Evolutionary conservation across 495 filamentous ascomycete genomes (phyloP).

Genomic region (Chaetomidium leptoderma): DNA sequence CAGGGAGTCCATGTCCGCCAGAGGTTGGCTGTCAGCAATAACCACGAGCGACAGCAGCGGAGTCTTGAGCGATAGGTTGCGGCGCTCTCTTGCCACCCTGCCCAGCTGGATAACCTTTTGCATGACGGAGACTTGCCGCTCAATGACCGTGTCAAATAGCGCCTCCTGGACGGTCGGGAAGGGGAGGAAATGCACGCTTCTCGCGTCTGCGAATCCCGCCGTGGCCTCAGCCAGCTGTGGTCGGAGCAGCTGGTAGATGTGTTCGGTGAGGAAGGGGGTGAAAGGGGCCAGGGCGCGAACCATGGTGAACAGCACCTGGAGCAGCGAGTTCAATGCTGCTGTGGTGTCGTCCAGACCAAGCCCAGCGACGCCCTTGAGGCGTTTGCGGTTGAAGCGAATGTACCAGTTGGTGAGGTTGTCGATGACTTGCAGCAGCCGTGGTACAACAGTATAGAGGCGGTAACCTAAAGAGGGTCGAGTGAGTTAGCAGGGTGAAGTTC

Average conservation of each 20-base stretch:
- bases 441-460: slow-evolving; percentile 4
- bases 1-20: slow-evolving; percentile 80
- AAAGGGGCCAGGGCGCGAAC: slow-evolving; percentile 83
- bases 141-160: slow-evolving; percentile 77
- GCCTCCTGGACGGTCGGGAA: slow-evolving; percentile 79
- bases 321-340: slow-evolving; percentile 83
- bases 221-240: slow-evolving; percentile 55
- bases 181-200: slow-evolving; percentile 81
- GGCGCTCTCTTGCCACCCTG: slow-evolving; percentile 75
- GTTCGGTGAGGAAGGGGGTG: slow-evolving; percentile 86
- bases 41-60: slow-evolving; percentile 80
- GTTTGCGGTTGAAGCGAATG: slow-evolving; percentile 10
- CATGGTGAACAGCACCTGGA: slow-evolving; percentile 83
- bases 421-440: background rate
- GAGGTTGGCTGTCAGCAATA: slow-evolving; percentile 72
- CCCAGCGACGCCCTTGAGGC: background rate
- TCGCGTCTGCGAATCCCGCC: slow-evolving; percentile 59
- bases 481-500: background rate
- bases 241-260: slow-evolving; percentile 77
- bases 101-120: slow-evolving; percentile 83
- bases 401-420: slow-evolving; percentile 11
- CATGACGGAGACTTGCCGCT: slow-evolving; percentile 77
- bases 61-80: slow-evolving; percentile 73
- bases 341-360: slow-evolving; percentile 63
- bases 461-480: background rate